Evolutionary conservation across 2,329 filamentous ascomycete species (phyloP).

Genomic region (Hypoxylon sp.): DNA sequence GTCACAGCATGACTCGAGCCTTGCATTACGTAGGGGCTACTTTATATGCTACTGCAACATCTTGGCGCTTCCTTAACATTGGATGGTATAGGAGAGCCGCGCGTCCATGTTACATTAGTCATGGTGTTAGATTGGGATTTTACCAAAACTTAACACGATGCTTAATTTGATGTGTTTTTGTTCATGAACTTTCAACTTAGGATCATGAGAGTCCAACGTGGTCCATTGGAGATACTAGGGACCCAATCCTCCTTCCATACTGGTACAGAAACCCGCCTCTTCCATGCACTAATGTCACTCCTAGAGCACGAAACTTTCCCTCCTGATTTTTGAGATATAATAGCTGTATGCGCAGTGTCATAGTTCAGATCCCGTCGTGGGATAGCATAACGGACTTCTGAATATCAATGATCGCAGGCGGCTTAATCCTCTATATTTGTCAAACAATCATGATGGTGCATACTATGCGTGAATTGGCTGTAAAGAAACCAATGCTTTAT

Average conservation of each 20-base stretch:
- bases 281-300: conserved; percentile 3
- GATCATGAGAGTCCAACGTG: background rate
- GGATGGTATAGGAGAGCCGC: conserved; percentile 37
- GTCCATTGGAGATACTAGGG: conserved; percentile 2
- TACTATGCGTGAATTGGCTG: conserved; percentile 2
- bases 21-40: conserved; percentile 29
- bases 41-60: conserved; percentile 34
- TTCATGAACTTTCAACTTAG: background rate
- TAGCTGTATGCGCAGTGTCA: background rate
- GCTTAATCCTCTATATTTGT: background rate
- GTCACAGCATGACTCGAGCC: conserved; percentile 21
- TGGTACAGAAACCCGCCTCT: conserved; percentile 7
- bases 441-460: background rate
- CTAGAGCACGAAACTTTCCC: background rate
- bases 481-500: background rate
- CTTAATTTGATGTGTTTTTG: conserved; percentile 13
- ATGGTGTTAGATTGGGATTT: conserved; percentile 27
- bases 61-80: conserved; percentile 40
- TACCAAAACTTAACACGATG: conserved; percentile 18
- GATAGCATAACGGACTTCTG: too few species aligned
- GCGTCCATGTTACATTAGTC: conserved; percentile 43
- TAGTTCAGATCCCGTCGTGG: background rate
- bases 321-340: background rate
- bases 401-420: too few species aligned
- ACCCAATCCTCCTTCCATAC: conserved; percentile 7